Conservation (phyloP, 176 grass and related monocot genomes). For the Elymus sibiricus region DNA sequence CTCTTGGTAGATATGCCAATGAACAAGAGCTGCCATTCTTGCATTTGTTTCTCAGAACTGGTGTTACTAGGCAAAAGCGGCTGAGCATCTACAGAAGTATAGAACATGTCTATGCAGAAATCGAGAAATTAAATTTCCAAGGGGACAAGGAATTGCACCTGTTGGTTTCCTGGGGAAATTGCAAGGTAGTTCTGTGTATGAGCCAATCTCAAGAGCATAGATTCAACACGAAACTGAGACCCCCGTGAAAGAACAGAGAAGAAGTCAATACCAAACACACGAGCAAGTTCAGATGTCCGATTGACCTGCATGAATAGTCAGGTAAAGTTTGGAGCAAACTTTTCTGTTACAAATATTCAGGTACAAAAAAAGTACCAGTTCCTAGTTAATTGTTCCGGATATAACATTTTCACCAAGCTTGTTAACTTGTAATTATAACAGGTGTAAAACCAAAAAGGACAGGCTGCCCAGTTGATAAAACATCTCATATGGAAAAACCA, state of each 20-base stretch:
- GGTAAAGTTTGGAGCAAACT: conserved; percentile 9
- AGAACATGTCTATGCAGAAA: conserved; percentile 11
- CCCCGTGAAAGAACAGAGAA: conserved; percentile 97
- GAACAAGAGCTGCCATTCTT: neutral
- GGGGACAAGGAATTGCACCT: conserved; percentile 36
- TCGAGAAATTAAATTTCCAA: neutral
- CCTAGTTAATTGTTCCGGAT: neutral
- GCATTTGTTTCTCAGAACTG: conserved; percentile 4
- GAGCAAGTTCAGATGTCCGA: conserved; percentile 94
- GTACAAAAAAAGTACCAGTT: neutral
- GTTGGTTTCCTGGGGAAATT: conserved; percentile 91
- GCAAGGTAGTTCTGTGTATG: conserved; percentile 98
- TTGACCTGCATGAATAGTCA: conserved; percentile 67
- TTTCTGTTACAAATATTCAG: neutral
- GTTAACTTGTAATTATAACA: neutral
- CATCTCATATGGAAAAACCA: conserved; percentile 9
- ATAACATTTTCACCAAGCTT: conserved; percentile 13
- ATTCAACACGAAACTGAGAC: conserved; percentile 95
- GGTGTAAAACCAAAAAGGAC: conserved; percentile 13
- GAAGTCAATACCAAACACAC: conserved; percentile 98
- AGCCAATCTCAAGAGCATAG: conserved; percentile 93
- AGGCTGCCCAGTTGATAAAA: conserved; percentile 24
- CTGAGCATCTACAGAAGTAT: neutral
- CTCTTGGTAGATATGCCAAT: neutral
- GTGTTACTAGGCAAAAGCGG: neutral